phyloP scores from a whole-genome alignment of 2,329 filamentous ascomycete species.

The Aquanectria penicillioides region DNA sequence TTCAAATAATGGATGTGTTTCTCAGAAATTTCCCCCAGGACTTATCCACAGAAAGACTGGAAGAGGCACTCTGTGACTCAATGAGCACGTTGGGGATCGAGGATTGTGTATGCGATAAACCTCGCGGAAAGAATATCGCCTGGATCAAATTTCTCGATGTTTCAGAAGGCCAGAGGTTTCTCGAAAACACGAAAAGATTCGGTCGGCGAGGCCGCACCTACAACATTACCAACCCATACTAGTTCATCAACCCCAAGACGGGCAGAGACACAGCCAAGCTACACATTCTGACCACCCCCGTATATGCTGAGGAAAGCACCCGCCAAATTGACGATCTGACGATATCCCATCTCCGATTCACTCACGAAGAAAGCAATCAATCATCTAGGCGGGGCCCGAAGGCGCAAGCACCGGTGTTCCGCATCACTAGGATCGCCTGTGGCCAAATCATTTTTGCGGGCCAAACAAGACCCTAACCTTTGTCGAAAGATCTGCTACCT shows the following conservation, averaged over 20 bases:
- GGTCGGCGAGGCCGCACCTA: no score
- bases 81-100: slow-evolving; percentile 53
- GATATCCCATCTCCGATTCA: slow-evolving; percentile 43
- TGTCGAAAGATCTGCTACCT: slow-evolving; percentile 49
- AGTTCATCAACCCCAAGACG: not conserved
- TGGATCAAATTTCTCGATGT: slow-evolving; percentile 55
- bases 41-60: slow-evolving; percentile 51
- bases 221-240: slow-evolving; percentile 8
- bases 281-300: slow-evolving; percentile 39
- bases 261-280: slow-evolving; percentile 42
- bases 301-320: slow-evolving; percentile 49
- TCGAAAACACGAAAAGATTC: slow-evolving; percentile 49
- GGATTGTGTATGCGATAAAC: slow-evolving; percentile 57
- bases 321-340: slow-evolving; percentile 38
- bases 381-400: slow-evolving; percentile 21
- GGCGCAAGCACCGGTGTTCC: slow-evolving; percentile 33
- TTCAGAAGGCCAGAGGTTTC: slow-evolving; percentile 54
- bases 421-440: slow-evolving; percentile 48
- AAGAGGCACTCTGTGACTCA: slow-evolving; percentile 50
- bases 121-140: slow-evolving; percentile 45
- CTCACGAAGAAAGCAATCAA: slow-evolving; percentile 32
- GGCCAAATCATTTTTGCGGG: slow-evolving; percentile 58
- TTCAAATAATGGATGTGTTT: slow-evolving; percentile 56
- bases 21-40: slow-evolving; percentile 54
- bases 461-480: slow-evolving; percentile 51